Conservation (phyloP, 78 protist genomes). For the Dictyostelium firmibasis region DNA sequence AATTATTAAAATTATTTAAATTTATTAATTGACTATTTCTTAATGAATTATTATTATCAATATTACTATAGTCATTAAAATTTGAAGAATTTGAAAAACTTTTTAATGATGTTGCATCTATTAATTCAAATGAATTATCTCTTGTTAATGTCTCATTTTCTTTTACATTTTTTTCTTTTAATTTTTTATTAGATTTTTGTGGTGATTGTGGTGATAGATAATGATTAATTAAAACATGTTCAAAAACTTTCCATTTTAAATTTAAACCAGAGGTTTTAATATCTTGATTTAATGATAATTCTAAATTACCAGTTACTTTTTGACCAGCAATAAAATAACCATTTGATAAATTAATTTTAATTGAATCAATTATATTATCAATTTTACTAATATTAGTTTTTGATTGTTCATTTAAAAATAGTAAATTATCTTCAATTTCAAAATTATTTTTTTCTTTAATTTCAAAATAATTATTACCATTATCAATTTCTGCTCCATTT, state of each 20-base stretch:
- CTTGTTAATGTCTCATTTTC: background rate
- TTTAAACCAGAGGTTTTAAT: background rate
- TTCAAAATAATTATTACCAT: background rate
- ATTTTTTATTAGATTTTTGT: background rate
- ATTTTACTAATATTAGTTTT: background rate
- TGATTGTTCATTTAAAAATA: background rate
- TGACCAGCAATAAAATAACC: constrained; percentile 12
- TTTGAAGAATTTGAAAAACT: background rate
- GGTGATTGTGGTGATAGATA: background rate
- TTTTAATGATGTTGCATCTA: background rate
- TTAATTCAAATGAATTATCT: background rate
- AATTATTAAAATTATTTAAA: background rate
- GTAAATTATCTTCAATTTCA: background rate
- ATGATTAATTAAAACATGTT: constrained; percentile 13
- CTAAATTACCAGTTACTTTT: background rate
- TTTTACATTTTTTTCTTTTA: background rate
- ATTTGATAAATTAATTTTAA: constrained; percentile 5
- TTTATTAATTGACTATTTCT: background rate
- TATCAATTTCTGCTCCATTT: background rate
- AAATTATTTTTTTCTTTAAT: background rate
- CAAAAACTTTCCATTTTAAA: constrained; percentile 12
- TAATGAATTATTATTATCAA: background rate
- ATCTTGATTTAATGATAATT: background rate
- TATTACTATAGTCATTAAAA: too few species aligned
- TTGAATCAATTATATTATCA: background rate